Percentiles rank a stretch among this genome's conserved stretches.
Conservation (phyloP, 2,329 filamentous ascomycete species). For the Coniochaeta pulveracea region DNA sequence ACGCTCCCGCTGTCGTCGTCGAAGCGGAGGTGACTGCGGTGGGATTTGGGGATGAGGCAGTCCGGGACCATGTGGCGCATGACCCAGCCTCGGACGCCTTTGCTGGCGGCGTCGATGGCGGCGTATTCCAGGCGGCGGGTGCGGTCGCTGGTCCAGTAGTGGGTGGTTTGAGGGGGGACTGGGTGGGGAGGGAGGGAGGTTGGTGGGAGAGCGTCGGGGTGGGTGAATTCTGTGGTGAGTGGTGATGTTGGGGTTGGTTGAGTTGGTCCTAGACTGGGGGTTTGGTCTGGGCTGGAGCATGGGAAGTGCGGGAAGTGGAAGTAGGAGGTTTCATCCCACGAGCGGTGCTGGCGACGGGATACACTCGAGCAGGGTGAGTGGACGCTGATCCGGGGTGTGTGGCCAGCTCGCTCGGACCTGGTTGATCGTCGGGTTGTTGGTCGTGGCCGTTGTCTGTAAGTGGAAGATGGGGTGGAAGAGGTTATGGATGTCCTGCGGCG, state of each 20-base stretch:
- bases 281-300: constrained; percentile 23
- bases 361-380: constrained; percentile 2
- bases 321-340: neutral
- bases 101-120: constrained; percentile 51
- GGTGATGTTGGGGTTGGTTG: too few relatives aligned
- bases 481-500: constrained; percentile 20
- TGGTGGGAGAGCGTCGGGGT: too few relatives aligned
- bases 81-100: constrained; percentile 49
- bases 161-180: constrained; percentile 45
- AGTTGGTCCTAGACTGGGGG: neutral
- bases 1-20: constrained; percentile 54
- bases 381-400: constrained; percentile 6
- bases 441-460: constrained; percentile 6
- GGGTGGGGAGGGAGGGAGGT: too few relatives aligned
- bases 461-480: constrained; percentile 26
- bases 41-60: constrained; percentile 42
- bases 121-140: constrained; percentile 54
- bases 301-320: constrained; percentile 26
- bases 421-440: constrained; percentile 3
- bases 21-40: constrained; percentile 40
- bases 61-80: constrained; percentile 46
- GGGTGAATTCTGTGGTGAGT: too few relatives aligned
- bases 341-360: neutral
- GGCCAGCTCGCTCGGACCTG: constrained; percentile 1
- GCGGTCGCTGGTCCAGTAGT: constrained; percentile 57